Conservation (phyloP, 2,329 filamentous ascomycete species). For the Fusarium citri region DNA sequence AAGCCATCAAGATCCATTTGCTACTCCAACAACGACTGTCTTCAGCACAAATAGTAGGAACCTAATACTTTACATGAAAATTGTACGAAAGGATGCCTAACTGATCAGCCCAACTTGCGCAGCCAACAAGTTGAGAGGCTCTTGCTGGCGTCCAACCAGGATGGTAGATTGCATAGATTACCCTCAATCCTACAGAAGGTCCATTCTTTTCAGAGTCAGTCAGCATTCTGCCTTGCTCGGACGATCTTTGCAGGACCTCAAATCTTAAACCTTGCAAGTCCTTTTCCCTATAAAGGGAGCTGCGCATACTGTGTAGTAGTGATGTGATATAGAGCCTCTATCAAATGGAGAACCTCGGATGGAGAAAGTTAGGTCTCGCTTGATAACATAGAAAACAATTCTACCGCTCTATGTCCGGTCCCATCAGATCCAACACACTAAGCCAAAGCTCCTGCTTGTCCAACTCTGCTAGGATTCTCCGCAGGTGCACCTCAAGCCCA, state of each 20-base stretch:
- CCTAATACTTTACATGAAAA: background rate
- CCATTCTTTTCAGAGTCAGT: background rate
- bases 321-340: background rate
- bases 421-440: conserved; percentile 1
- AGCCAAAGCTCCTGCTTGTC: background rate
- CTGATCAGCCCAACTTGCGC: conserved; percentile 4
- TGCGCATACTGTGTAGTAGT: background rate
- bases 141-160: background rate
- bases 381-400: background rate
- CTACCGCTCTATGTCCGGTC: conserved; percentile 28
- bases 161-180: background rate
- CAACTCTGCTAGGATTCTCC: conserved; percentile 28
- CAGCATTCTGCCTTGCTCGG: conserved; percentile 3
- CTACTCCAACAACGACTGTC: background rate
- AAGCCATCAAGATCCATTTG: background rate
- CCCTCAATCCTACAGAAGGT: background rate
- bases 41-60: background rate
- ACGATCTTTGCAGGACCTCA: background rate
- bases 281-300: background rate
- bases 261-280: background rate
- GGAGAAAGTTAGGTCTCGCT: background rate
- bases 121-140: background rate
- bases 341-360: background rate
- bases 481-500: conserved; percentile 25
- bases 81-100: conserved; percentile 15